Conservation (phyloP, 768 basidiomycete genomes). For the Thelephora aurantiotincta region DNA sequence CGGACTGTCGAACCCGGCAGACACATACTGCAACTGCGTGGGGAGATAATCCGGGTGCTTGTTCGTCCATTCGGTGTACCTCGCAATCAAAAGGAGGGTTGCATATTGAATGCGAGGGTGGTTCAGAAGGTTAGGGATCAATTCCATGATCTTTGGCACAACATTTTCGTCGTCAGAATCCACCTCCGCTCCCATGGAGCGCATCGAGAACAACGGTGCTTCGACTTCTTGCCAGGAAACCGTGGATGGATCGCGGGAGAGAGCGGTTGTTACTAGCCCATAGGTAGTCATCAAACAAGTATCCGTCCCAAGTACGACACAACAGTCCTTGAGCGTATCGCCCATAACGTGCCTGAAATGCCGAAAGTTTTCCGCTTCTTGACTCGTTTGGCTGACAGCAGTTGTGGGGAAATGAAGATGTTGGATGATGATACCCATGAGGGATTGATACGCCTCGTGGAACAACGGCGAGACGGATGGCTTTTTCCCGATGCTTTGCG, state of each 20-base stretch:
- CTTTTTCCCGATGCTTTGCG: slow-evolving; percentile 76
- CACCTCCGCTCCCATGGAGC: slow-evolving; percentile 94
- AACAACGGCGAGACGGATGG: slow-evolving; percentile 62
- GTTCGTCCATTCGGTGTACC: slow-evolving; percentile 96
- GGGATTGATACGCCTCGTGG: slow-evolving; percentile 65
- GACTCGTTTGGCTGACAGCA: slow-evolving; percentile 42
- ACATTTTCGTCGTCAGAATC: slow-evolving; percentile 69
- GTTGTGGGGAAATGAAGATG: slow-evolving; percentile 90
- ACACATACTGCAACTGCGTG: slow-evolving; percentile 81
- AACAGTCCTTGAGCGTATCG: slow-evolving; percentile 97
- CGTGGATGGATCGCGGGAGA: slow-evolving; percentile 41
- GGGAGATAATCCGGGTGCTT: slow-evolving; percentile 77
- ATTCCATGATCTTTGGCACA: slow-evolving; percentile 93
- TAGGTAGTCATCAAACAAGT: slow-evolving; percentile 72
- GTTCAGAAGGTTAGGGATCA: slow-evolving; percentile 76
- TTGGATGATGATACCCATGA: slow-evolving; percentile 75
- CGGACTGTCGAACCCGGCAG: slow-evolving; percentile 74
- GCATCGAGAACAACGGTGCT: slow-evolving; percentile 92
- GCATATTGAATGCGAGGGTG: slow-evolving; percentile 94
- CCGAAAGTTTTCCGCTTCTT: slow-evolving; percentile 90
- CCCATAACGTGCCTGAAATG: slow-evolving; percentile 97
- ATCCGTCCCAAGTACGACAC: slow-evolving; percentile 81
- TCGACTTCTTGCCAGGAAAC: slow-evolving; percentile 94
- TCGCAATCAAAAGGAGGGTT: slow-evolving; percentile 83
- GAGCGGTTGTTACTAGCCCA: slow-evolving; percentile 62